These are phyloP conservation scores for Rhizopogon roseolus DNA, from an alignment of 768 basidiomycete genomes.

Conservation along the genomic window DNA sequence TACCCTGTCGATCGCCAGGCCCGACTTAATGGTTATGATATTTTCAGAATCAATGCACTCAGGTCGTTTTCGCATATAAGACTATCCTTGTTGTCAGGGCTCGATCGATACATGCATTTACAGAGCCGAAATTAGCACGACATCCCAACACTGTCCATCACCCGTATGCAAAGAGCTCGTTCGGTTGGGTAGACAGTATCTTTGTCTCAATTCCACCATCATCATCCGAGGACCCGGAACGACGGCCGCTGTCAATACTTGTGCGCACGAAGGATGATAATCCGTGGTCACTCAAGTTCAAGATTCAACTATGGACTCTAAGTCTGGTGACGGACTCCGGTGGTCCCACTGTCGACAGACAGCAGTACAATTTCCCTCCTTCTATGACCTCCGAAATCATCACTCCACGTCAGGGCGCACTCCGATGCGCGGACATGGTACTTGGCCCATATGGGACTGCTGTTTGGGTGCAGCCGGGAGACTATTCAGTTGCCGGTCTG, in stretches of 20 bases:
- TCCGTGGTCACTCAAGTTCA: slow-evolving; percentile 49
- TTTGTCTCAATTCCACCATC: slow-evolving; percentile 27
- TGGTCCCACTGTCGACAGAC: slow-evolving; percentile 11
- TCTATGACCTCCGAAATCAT: slow-evolving; percentile 27
- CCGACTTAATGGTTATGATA: slow-evolving; percentile 3
- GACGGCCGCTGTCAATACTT: slow-evolving; percentile 35
- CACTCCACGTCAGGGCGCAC: slow-evolving; percentile 40
- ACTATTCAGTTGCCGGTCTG: slow-evolving; percentile 36
- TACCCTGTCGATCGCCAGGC: not conserved
- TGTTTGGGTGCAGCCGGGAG: slow-evolving; percentile 57
- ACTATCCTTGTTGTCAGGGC: slow-evolving; percentile 56
- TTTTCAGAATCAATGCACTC: slow-evolving; percentile 44
- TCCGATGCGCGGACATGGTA: slow-evolving; percentile 49
- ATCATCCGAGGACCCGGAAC: not conserved
- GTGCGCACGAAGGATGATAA: slow-evolving; percentile 56
- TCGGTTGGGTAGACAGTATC: slow-evolving; percentile 67
- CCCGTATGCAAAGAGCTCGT: slow-evolving; percentile 42
- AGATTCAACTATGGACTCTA: slow-evolving; percentile 49
- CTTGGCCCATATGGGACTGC: slow-evolving; percentile 56
- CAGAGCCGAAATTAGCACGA: slow-evolving; percentile 35
- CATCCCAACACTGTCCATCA: slow-evolving; percentile 22
- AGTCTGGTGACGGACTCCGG: slow-evolving; percentile 23
- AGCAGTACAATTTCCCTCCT: slow-evolving; percentile 46
- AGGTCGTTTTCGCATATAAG: slow-evolving; percentile 43
- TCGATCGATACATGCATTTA: slow-evolving; percentile 53